These are phyloP conservation scores for Trypanosoma melophagium DNA, from an alignment of 208 protist species.

Conservation along the genomic window DNA sequence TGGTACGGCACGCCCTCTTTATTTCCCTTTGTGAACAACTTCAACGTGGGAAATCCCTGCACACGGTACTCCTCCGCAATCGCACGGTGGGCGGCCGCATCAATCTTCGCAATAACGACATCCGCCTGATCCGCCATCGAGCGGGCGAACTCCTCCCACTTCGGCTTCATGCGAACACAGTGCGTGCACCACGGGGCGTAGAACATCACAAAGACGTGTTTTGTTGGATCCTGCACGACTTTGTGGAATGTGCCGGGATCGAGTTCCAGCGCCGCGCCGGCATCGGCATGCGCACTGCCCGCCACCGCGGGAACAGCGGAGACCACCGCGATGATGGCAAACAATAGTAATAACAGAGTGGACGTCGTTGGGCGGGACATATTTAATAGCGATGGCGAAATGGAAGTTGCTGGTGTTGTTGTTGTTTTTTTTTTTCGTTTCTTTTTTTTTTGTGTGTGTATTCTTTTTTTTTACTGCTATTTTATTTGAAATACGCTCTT, in stretches of 20 bases:
- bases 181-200: conserved; percentile 97
- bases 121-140: conserved; percentile 40
- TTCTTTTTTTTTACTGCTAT: too few relatives aligned
- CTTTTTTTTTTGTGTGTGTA: too few relatives aligned
- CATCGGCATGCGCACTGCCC: not conserved
- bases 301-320: too few relatives aligned
- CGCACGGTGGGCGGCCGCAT: conserved; percentile 49
- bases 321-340: too few relatives aligned
- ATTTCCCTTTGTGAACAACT: conserved; percentile 81
- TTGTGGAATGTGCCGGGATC: conserved; percentile 70
- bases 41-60: conserved; percentile 87
- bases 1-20: conserved; percentile 69
- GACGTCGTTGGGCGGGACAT: too few relatives aligned
- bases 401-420: too few relatives aligned
- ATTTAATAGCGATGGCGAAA: too few relatives aligned
- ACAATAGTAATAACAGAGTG: too few relatives aligned
- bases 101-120: conserved; percentile 79
- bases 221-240: conserved; percentile 77
- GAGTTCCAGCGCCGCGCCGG: conserved; percentile 46
- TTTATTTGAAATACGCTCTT: too few relatives aligned
- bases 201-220: conserved; percentile 96
- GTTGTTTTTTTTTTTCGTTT: too few relatives aligned
- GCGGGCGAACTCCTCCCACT: conserved; percentile 70
- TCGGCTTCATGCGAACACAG: conserved; percentile 93
- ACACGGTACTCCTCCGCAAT: conserved; percentile 58